Conservation (phyloP, 495 filamentous ascomycete species). For the Mycothermus thermophilus region DNA sequence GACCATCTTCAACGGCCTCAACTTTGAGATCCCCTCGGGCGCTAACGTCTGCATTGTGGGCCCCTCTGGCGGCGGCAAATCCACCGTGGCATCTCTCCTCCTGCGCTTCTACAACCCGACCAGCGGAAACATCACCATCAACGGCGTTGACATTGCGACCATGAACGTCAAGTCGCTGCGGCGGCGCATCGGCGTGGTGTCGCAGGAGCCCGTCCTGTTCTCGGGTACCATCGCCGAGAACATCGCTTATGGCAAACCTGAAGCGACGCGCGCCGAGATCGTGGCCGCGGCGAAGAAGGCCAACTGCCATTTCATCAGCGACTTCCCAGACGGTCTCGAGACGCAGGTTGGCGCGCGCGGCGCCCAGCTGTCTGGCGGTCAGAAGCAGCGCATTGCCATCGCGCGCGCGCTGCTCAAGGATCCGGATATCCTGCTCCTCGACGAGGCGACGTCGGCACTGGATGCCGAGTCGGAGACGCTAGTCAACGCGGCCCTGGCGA, state of each 20-base stretch:
- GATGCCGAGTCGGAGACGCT: conserved; percentile 97
- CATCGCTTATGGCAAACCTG: conserved; percentile 81
- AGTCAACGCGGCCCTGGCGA: conserved; percentile 75
- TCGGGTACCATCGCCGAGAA: conserved; percentile 94
- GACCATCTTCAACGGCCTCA: conserved; percentile 72
- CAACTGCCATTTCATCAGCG: conserved; percentile 93
- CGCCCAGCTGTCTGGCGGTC: conserved; percentile 86
- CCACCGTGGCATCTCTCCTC: conserved; percentile 76
- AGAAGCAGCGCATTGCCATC: conserved; percentile 97
- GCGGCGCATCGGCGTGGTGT: conserved; percentile 84
- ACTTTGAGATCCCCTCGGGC: conserved; percentile 83
- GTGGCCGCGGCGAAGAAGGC: conserved; percentile 77
- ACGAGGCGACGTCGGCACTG: conserved; percentile 86
- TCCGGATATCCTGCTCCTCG: conserved; percentile 89
- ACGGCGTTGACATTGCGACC: conserved; percentile 64
- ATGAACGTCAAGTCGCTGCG: conserved; percentile 95
- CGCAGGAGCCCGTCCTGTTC: conserved; percentile 92
- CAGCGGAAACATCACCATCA: conserved; percentile 63
- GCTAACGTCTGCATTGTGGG: conserved; percentile 94
- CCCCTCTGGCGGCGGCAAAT: conserved; percentile 88
- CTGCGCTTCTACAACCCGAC: conserved; percentile 84
- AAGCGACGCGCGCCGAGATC: conserved; percentile 66
- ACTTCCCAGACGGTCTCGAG: conserved; percentile 92
- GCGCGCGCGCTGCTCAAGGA: conserved; percentile 88
- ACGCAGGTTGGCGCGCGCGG: conserved; percentile 87